Evolutionary conservation across 768 basidiomycete species (phyloP).

Genomic region (Tulasnella sp.): DNA sequence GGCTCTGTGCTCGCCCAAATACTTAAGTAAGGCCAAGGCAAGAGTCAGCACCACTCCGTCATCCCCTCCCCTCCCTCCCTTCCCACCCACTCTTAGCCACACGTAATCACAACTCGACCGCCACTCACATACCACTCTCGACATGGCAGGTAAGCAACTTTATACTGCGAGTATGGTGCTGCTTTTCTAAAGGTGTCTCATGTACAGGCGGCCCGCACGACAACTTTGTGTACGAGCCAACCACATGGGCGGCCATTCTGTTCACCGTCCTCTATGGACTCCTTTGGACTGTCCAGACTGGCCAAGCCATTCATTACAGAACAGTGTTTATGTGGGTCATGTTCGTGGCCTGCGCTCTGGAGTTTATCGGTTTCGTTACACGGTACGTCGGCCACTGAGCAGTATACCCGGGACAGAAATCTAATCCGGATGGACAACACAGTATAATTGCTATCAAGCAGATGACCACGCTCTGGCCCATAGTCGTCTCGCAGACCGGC

Average conservation of each 20-base stretch:
- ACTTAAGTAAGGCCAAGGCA: not conserved
- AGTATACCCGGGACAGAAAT: not conserved
- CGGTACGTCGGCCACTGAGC: not conserved
- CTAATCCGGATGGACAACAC: not conserved
- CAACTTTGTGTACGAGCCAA: slow-evolving; percentile 6
- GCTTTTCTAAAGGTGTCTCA: not conserved
- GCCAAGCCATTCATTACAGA: slow-evolving; percentile 11
- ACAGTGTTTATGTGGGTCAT: slow-evolving; percentile 1
- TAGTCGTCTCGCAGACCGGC: slow-evolving; percentile 18
- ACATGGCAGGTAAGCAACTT: not conserved
- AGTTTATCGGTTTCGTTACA: slow-evolving; percentile 17
- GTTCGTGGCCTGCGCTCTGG: not conserved
- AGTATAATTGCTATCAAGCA: slow-evolving; percentile 15
- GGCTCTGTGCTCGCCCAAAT: not conserved
- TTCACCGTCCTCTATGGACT: slow-evolving; percentile 18
- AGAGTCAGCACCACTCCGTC: not conserved
- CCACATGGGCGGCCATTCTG: not conserved
- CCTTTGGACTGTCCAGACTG: not conserved
- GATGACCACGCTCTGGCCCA: slow-evolving; percentile 14
- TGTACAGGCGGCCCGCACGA: not conserved
- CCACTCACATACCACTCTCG: not conserved
- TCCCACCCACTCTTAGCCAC: not conserved
- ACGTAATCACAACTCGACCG: not conserved
- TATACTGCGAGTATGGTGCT: not conserved
- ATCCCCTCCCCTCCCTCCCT: not conserved